Conservation (phyloP, 495 filamentous ascomycete genomes). For the Penicillium simplicissimum region DNA sequence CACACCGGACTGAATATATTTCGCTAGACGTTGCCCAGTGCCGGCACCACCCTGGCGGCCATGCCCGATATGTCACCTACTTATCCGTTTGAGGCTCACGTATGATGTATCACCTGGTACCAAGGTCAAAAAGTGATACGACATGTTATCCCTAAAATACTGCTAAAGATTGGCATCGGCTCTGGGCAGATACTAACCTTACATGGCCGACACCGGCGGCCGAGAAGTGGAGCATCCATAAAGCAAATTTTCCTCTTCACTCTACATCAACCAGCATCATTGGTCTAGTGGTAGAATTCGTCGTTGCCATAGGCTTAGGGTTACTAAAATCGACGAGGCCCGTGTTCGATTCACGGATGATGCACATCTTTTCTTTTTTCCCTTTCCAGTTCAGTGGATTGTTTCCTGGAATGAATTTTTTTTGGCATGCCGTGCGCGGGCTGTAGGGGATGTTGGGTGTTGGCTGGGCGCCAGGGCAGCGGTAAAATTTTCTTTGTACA, state of each 20-base stretch:
- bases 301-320: no score
- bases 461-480: not conserved
- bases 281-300: slow-evolving; percentile 63
- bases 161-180: no score
- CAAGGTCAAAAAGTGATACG: no score
- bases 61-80: no score
- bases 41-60: no score
- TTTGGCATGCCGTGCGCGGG: no score
- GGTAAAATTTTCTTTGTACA: not conserved
- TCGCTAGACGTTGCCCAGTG: no score
- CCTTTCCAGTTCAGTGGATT: not conserved
- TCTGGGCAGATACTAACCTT: no score
- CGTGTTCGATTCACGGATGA: slow-evolving; percentile 61
- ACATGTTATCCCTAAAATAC: no score
- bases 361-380: slow-evolving; percentile 36
- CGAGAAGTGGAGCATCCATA: not conserved
- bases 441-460: not conserved
- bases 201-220: not conserved
- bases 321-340: slow-evolving; percentile 60
- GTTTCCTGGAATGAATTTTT: not conserved
- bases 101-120: no score
- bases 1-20: no score
- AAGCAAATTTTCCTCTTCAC: not conserved
- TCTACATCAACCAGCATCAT: slow-evolving; percentile 42
- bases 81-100: no score